Conservation (phyloP, 805 yeast species). For the Pichia insulana region DNA sequence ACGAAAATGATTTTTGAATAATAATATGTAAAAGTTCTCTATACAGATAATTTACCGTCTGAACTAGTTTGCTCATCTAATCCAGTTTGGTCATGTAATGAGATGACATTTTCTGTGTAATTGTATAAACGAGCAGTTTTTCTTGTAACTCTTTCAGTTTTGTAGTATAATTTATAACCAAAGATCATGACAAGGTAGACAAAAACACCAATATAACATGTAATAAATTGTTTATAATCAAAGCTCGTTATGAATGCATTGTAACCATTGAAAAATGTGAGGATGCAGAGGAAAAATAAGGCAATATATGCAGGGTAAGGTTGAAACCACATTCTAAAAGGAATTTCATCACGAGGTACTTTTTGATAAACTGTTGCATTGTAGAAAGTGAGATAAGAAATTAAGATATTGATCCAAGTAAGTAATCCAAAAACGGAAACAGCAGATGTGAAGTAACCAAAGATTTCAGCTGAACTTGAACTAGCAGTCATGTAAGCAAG, state of each 20-base stretch:
- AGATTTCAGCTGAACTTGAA: slow-evolving; percentile 9
- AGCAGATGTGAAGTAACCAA: slow-evolving; percentile 15
- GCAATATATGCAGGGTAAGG: slow-evolving; percentile 15
- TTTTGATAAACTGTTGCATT: slow-evolving; percentile 12
- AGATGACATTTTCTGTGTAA: not conserved
- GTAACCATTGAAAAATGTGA: slow-evolving; percentile 17
- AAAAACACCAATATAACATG: slow-evolving; percentile 13
- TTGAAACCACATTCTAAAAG: slow-evolving; percentile 16
- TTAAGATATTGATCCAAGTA: slow-evolving; percentile 15
- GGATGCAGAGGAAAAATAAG: slow-evolving; percentile 7
- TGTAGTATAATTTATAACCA: slow-evolving; percentile 3
- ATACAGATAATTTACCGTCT: too few species aligned
- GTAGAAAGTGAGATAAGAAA: slow-evolving; percentile 12
- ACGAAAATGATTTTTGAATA: slow-evolving; percentile 29
- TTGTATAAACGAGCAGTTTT: not conserved
- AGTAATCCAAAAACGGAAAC: slow-evolving; percentile 17
- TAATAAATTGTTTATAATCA: slow-evolving; percentile 13
- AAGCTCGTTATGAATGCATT: slow-evolving; percentile 13
- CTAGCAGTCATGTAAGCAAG: slow-evolving; percentile 12
- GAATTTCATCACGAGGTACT: slow-evolving; percentile 14
- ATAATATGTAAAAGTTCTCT: not conserved
- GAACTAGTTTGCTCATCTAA: not conserved
- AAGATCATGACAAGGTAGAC: slow-evolving; percentile 4
- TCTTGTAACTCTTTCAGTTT: slow-evolving; percentile 5
- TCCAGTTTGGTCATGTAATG: not conserved